Base-by-base conservation (phyloP, 345 rosid genomes). In the Noccaea caerulescens region DNA sequence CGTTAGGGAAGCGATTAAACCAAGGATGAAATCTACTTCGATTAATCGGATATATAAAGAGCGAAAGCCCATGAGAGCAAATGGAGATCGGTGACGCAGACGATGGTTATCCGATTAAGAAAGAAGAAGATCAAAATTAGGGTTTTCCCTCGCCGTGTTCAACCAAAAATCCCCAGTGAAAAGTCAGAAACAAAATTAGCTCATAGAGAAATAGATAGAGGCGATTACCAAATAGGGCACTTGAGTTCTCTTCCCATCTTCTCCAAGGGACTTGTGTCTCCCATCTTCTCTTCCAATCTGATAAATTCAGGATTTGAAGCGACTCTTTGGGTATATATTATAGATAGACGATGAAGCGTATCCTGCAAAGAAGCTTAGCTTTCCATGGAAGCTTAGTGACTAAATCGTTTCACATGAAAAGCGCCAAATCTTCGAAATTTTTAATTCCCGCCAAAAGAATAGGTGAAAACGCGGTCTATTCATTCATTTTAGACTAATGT, bases 171-270 rank as follows among this genome's bases (percentile, higher is more conserved):
- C 23, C 2, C 41, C 6, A 55, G 4, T 32, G 10, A 23, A n/a
- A 42, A 44, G 3, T 1, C 57, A 18, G 37, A 54, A 54, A 1
- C 1, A n/a, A 18, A 18, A 18, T 1, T 4, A 49, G 25, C 7
- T 6, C 1, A 47, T 0, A 16, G 47, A 49, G 53, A 49, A 9
- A 49, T 0, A 23, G 57, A 27, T 23, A 3, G 12, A 58, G 1
- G 58, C 45, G 8, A 9, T 58, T 84, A 93, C 99, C 97, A 89
- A 72, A 91, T 88, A 2, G 99, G 97, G 79, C 97, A 94, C 74
- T 91, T 88, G 81, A 91, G 90, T 77, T 91, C 99, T 71, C 90
- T 79, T 74, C 97, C 96, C 99, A 94, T 85, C 79, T 68, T 91
- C 86, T 91, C 96, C 38, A 94, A 81, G 54, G 89, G 87, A 60